A percentile compares a stretch with the other conserved stretches of the same genome.
phyloP scores from a whole-genome alignment of 2,329 filamentous ascomycete genomes.

The Aureobasidium sp. region DNA sequence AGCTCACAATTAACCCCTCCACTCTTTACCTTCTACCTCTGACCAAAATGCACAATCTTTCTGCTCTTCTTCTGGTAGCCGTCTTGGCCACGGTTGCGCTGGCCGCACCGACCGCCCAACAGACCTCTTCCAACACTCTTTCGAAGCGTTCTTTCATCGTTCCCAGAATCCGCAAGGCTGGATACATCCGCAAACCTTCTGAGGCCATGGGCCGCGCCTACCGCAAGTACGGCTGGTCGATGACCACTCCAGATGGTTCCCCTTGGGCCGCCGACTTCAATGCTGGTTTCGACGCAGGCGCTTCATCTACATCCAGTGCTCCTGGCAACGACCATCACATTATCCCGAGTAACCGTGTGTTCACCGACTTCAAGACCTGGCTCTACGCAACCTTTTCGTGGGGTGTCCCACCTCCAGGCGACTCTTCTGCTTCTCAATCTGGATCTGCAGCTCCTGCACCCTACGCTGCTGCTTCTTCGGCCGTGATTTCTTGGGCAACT shows the following conservation, averaged over 20 bases:
- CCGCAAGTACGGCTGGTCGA: conserved; percentile 52
- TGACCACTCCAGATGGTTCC: conserved; percentile 10
- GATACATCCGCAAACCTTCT: conserved; percentile 51
- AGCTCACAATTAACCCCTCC: not conserved
- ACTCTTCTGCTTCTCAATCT: not conserved
- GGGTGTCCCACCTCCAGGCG: not conserved
- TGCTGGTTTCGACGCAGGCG: not conserved
- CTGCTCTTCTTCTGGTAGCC: conserved; percentile 7
- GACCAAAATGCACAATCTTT: not conserved
- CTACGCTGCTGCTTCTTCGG: not conserved
- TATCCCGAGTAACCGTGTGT: not conserved
- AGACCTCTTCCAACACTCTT: conserved; percentile 25
- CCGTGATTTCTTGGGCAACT: not conserved
- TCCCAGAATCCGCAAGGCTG: conserved; percentile 50
- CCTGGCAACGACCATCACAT: not conserved
- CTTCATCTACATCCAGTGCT: not conserved
- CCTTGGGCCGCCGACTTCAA: conserved; percentile 3
- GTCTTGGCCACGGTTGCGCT: conserved; percentile 40
- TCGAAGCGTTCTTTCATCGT: conserved; percentile 57
- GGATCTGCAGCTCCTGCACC: not conserved
- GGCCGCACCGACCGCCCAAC: conserved; percentile 37
- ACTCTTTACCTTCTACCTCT: not conserved
- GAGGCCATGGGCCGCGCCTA: conserved; percentile 59
- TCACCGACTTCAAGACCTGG: not conserved
- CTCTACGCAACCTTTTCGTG: conserved; percentile 2